Percentiles rank a stretch among this genome's conserved stretches.
Evolutionary conservation across 768 basidiomycete genomes (phyloP).

Genomic region (Phanerochaete carnosa): DNA sequence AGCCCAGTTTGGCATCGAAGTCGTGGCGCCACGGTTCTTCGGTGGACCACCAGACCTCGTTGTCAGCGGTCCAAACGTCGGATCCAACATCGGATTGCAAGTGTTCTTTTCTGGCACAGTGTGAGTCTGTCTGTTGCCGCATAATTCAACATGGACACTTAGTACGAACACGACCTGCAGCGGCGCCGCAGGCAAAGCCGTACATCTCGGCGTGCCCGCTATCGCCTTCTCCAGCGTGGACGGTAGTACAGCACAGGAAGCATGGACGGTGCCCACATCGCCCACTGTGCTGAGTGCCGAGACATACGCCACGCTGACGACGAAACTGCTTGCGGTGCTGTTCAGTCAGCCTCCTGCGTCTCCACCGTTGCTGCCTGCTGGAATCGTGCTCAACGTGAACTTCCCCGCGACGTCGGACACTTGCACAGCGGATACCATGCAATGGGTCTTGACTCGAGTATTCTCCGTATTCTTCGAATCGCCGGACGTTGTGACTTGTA

Average conservation of each 20-base stretch:
- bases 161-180: not conserved
- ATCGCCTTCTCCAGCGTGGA: slow-evolving; percentile 28
- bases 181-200: slow-evolving; percentile 26
- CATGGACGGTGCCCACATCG: slow-evolving; percentile 22
- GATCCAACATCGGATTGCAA: not conserved
- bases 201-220: slow-evolving; percentile 25
- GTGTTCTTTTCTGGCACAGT: slow-evolving; percentile 3
- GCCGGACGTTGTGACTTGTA: slow-evolving; percentile 28
- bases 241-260: slow-evolving; percentile 19
- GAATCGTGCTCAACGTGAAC: slow-evolving; percentile 49
- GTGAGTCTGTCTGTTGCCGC: not conserved
- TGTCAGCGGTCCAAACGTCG: slow-evolving; percentile 16
- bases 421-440: slow-evolving; percentile 25
- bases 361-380: slow-evolving; percentile 37
- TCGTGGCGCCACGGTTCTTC: slow-evolving; percentile 8
- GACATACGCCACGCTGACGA: slow-evolving; percentile 20
- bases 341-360: slow-evolving; percentile 10
- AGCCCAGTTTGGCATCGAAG: slow-evolving; percentile 6
- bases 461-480: slow-evolving; percentile 6
- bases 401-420: slow-evolving; percentile 20
- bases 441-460: slow-evolving; percentile 31
- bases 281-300: slow-evolving; percentile 11
- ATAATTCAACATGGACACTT: not conserved
- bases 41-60: slow-evolving; percentile 6
- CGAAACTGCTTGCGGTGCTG: slow-evolving; percentile 16